Base-by-base conservation (phyloP, 148 eudicot species). In the Chenopodium suecicum region DNA sequence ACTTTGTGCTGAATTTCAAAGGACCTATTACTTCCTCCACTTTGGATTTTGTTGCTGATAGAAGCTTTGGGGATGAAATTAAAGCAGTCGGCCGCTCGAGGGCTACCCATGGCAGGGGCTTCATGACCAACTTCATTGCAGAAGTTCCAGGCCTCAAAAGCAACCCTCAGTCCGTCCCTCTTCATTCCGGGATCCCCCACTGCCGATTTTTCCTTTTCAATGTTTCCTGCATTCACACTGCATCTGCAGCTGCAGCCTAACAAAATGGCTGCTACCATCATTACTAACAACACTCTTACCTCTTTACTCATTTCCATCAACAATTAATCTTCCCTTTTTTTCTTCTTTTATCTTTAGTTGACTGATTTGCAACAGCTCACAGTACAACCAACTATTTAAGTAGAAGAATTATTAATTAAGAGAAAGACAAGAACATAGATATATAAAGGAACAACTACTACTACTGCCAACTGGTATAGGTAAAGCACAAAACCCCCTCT, bases 71-170 rank as follows among this genome's bases (percentile, higher is more conserved):
- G 13, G 34, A 75, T 25, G 32, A 83, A 76, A 91, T 93, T 92
- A 84, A 92, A 91, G 80, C 97, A 93, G 82, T 93, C 97, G 64
- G 97, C 97, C 70, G 94, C 92, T 79, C 98, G 85, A 22, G 98
- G 98, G 78, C 95, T 92, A n/a, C 98, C 98, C 92, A 89, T 92
- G 4, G 37, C 23, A 63, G 94, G 95, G 29, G 94, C 94, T 84
- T 93, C 95, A 11, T 74, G 79, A 2, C 98, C 98, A 64, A 93
- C 98, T 86, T 93, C 98, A 88, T 93, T 92, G 83, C 98, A 93
- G 81, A 91, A 92, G 75, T 93, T 93, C 98, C 98, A 93, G 71
- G 91, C 95, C 81, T 93, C 98, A 54, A 92, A 87, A 4, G 83
- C 98, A n/a, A 92, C 90, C 82, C 98, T 87, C 41, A 92, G 82